Evolutionary conservation across 768 basidiomycete species (phyloP).

Genomic region (Hygrophoropsis aurantiaca): DNA sequence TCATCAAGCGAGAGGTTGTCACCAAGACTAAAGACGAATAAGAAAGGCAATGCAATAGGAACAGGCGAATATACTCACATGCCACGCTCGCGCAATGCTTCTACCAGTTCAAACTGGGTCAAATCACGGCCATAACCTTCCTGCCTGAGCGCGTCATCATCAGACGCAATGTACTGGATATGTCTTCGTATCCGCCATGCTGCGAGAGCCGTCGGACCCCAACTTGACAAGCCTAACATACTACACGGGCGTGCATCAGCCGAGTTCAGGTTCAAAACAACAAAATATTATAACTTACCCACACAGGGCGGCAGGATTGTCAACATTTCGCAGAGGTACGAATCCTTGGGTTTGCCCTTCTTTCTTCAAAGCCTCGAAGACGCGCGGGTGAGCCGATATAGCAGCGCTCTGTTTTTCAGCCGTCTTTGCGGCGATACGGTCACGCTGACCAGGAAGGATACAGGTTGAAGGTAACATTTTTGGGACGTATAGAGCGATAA

Average conservation of each 20-base stretch:
- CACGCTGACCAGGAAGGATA: constrained; percentile 75
- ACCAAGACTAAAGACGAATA: constrained; percentile 30
- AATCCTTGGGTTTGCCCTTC: constrained; percentile 34
- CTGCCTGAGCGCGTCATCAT: constrained; percentile 61
- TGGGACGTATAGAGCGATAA: constrained; percentile 84
- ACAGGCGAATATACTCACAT: constrained; percentile 49
- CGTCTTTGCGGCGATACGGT: constrained; percentile 59
- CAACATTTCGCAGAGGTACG: constrained; percentile 9
- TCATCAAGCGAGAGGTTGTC: constrained; percentile 39
- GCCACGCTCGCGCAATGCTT: constrained; percentile 75
- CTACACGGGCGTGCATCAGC: constrained; percentile 24
- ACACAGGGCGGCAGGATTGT: constrained; percentile 46
- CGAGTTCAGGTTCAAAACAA: not conserved
- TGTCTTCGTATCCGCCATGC: constrained; percentile 36
- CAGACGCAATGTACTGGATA: constrained; percentile 44
- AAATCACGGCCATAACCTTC: constrained; percentile 48
- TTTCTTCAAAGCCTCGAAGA: constrained; percentile 34
- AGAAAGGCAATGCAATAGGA: not conserved
- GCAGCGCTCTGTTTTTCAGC: constrained; percentile 45
- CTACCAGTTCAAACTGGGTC: constrained; percentile 53
- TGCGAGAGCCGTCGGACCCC: constrained; percentile 35
- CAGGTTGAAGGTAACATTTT: constrained; percentile 85
- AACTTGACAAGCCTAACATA: constrained; percentile 36
- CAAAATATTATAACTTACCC: constrained; percentile 44
- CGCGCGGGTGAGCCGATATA: constrained; percentile 33